A percentile compares a stretch with the other conserved stretches of the same genome.
phyloP scores from a whole-genome alignment of 1,139 yeast species.

The Lodderomyces orthopsilosis region DNA sequence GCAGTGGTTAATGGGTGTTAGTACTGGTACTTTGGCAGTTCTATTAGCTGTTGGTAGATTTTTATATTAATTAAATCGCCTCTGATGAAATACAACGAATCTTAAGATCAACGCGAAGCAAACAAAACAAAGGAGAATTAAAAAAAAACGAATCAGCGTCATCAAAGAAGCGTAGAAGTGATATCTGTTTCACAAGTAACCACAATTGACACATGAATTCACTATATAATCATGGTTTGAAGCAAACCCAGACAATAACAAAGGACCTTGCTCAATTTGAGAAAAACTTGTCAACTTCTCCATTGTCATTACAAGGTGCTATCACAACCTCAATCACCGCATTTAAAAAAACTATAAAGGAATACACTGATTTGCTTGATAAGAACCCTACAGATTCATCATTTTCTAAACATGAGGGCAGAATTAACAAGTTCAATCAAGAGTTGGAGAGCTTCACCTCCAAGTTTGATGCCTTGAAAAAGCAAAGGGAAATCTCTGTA shows the following conservation, averaged over 20 bases:
- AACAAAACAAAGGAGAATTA: neutral
- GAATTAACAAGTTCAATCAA: slow-evolving; percentile 58
- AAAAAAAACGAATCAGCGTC: slow-evolving; percentile 3
- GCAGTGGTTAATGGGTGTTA: slow-evolving; percentile 98
- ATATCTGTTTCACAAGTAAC: neutral
- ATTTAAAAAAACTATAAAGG: slow-evolving; percentile 71
- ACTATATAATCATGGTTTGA: slow-evolving; percentile 82
- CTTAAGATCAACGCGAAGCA: neutral
- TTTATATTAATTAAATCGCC: slow-evolving; percentile 1
- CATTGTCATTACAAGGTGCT: slow-evolving; percentile 76
- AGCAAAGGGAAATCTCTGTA: slow-evolving; percentile 58
- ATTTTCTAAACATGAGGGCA: slow-evolving; percentile 59
- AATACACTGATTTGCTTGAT: slow-evolving; percentile 63
- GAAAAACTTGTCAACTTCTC: slow-evolving; percentile 62
- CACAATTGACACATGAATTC: slow-evolving; percentile 53
- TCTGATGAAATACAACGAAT: neutral
- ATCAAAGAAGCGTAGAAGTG: neutral
- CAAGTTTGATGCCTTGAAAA: slow-evolving; percentile 63
- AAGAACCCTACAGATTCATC: slow-evolving; percentile 59
- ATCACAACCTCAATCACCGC: slow-evolving; percentile 81
- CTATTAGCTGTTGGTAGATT: slow-evolving; percentile 83
- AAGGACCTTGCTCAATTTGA: slow-evolving; percentile 70
- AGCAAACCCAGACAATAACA: slow-evolving; percentile 72
- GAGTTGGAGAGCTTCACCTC: slow-evolving; percentile 57
- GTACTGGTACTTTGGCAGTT: slow-evolving; percentile 95